Evolutionary conservation across 331 rosid species (phyloP).

Genomic region (Spiraea crenata): DNA sequence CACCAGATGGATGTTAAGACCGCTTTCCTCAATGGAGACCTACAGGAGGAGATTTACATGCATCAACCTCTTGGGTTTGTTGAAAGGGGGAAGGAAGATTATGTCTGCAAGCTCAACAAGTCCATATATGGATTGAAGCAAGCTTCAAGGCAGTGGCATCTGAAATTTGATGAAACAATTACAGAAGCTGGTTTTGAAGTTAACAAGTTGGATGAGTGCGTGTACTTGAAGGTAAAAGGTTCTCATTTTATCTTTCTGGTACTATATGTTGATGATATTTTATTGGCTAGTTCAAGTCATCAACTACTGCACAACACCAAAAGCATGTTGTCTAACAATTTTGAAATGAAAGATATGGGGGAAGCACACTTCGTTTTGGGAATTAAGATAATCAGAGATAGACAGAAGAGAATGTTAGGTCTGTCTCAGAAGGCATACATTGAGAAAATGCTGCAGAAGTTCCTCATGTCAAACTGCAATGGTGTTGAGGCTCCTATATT

Average conservation of each 20-base stretch:
- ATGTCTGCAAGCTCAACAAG: not conserved
- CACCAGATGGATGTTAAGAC: not conserved
- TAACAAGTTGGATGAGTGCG: not conserved
- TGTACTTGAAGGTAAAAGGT: not conserved
- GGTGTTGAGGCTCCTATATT: not conserved
- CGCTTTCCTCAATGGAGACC: not conserved
- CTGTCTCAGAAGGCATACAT: not conserved
- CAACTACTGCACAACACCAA: not conserved
- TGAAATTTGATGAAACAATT: not conserved
- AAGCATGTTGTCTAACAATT: not conserved
- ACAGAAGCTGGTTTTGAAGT: not conserved
- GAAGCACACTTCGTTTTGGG: not conserved
- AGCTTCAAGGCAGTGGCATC: no score
- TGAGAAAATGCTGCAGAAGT: not conserved
- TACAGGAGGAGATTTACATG: not conserved
- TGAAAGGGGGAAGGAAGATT: not conserved
- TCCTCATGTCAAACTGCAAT: not conserved
- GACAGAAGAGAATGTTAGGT: not conserved
- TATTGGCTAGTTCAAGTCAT: not conserved
- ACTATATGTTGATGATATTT: not conserved
- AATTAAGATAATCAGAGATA: not conserved
- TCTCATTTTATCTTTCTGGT: not conserved
- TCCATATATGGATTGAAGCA: not conserved
- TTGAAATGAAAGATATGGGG: conserved; percentile 8
- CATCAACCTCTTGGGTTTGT: no score